Conservation (phyloP, 179 eudicot genomes). For the Patellifolia procumbens region DNA sequence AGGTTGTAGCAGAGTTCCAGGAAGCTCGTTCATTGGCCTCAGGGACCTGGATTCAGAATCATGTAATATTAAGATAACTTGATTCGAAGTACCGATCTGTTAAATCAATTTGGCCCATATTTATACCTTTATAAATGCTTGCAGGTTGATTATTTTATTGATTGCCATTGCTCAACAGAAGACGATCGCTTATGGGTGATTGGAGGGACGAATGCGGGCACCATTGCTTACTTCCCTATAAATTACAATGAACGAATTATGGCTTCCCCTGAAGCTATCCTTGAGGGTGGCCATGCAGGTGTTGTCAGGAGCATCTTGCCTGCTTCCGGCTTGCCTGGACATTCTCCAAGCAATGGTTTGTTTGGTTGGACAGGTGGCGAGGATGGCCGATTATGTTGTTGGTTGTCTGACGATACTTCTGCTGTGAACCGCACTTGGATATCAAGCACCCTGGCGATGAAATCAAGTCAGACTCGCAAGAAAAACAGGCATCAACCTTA, state of each 20-base stretch:
- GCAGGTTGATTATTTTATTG: conserved; percentile 96
- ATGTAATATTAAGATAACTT: conserved; percentile 42
- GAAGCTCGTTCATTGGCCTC: conserved; percentile 85
- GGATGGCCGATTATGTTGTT: conserved; percentile 94
- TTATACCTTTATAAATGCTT: conserved; percentile 12
- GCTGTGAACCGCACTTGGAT: conserved; percentile 71
- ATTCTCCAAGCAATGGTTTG: conserved; percentile 40
- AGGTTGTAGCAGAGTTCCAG: conserved; percentile 54
- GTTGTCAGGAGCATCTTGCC: conserved; percentile 73
- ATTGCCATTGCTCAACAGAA: conserved; percentile 65
- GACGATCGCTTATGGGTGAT: conserved; percentile 73
- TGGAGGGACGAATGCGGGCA: conserved; percentile 86
- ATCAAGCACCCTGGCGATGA: conserved; percentile 54
- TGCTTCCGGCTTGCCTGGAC: conserved; percentile 34
- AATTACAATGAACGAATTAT: conserved; percentile 39
- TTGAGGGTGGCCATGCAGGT: conserved; percentile 84
- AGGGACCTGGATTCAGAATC: conserved; percentile 66
- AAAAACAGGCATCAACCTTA: conserved; percentile 78
- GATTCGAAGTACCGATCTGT: neutral
- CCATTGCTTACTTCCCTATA: conserved; percentile 88
- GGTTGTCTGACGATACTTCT: conserved; percentile 69
- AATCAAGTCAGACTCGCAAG: conserved; percentile 45
- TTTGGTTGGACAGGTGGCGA: conserved; percentile 99
- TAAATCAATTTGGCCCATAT: neutral
- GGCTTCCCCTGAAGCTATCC: conserved; percentile 77